Evolutionary conservation across 2,329 filamentous ascomycete species (phyloP).

Genomic region (Cryphonectria nitschkei): DNA sequence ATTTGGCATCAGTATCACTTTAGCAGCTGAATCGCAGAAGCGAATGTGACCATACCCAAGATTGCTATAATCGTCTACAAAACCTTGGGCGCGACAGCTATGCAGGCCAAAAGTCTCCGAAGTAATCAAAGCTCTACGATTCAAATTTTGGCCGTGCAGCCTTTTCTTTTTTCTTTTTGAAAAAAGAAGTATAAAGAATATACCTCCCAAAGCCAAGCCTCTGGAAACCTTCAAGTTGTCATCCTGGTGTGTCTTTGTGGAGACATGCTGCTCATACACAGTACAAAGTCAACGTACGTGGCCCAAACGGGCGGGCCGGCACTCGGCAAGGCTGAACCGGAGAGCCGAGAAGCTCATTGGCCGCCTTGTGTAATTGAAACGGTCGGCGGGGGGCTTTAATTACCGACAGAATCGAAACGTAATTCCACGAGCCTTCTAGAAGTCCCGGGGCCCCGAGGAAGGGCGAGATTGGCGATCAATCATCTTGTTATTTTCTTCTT

Average conservation of each 20-base stretch:
- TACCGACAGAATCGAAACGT: constrained; percentile 18
- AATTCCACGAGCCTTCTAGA: constrained; percentile 23
- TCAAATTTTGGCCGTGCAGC: neutral
- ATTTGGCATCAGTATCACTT: neutral
- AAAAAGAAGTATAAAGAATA: no score
- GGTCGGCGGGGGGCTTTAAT: constrained; percentile 14
- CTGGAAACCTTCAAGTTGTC: neutral
- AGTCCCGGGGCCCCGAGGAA: constrained; percentile 11
- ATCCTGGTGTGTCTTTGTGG: neutral
- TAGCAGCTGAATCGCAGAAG: constrained; percentile 3
- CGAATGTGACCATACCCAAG: neutral
- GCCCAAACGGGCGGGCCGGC: neutral
- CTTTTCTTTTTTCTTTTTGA: no score
- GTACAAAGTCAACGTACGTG: neutral
- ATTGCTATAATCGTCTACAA: neutral
- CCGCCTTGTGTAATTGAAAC: constrained; percentile 19
- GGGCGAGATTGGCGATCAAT: constrained; percentile 16
- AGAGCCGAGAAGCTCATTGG: constrained; percentile 20
- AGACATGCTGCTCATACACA: neutral
- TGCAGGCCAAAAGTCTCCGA: no score
- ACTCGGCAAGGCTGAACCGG: constrained; percentile 20
- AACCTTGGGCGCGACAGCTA: no score
- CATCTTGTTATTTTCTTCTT: neutral
- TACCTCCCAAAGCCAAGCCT: no score
- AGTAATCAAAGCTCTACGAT: neutral